Evolutionary conservation across 2,329 filamentous ascomycete species (phyloP), one percentile per base, ranked within the genome.

Genomic region (Venturia pyrina): DNA sequence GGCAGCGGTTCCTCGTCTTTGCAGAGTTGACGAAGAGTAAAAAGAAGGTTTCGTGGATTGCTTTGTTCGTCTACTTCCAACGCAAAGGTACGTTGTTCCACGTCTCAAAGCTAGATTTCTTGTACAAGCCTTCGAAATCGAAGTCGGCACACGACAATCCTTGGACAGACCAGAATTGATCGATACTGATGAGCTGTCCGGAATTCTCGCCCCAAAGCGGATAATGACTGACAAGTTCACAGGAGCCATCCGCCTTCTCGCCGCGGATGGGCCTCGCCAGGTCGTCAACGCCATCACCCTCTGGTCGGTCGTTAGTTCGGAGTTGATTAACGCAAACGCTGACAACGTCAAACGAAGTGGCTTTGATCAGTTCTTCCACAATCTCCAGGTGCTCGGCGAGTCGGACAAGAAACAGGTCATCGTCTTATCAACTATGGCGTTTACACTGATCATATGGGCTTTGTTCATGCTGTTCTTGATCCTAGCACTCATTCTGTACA

Each of bases 211-310:
- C 28, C 28, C 28, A 28, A 28, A 28, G 28, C 28, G 2, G 4
- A 28, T 28, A 28, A 28, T 2, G 11, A 40, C 24, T 59, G 21
- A 53, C 19, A 24, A 66, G 21, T 3, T 37, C 32, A 11, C 67
- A 91, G 90, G 89, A 53, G 96, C 93, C 85, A 85, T 98, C 72
- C 89, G 93, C 70, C 87, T 96, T 67, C 82, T 98, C 62, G 81
- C 98, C 68, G 96, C 93, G 70, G 93, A 96, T 74, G 95, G 92
- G 0, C 95, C 95, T 28, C 90, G 95, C 69, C 91, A 96, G 74
- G 90, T 89, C 62, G 85, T 98, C 76, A 99, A 99, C 72, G 92
- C 87, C 24, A 81, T 97, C 69, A 97, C 93, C 0, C 82, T 98
- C 11, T 93, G 90, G 73, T 90, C 91, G 0, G 89, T 97, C 46